Conservation (phyloP, 2,329 filamentous ascomycete species). For the Pseudogymnoascus verrucosus region DNA sequence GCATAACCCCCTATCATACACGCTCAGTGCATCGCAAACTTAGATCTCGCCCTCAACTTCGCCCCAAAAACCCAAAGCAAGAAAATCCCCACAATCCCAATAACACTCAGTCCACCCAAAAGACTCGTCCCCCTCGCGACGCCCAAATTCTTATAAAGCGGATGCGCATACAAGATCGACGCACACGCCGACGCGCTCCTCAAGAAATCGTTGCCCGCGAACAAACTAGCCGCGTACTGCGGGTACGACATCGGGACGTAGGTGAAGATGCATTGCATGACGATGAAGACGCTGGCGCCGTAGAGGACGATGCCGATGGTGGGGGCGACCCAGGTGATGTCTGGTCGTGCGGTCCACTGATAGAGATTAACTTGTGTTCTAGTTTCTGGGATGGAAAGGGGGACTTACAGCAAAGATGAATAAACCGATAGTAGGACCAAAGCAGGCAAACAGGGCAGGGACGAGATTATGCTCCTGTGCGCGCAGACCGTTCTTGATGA, state of each 20-base stretch:
- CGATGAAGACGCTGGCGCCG: constrained; percentile 42
- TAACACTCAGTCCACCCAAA: constrained; percentile 45
- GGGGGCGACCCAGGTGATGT: constrained; percentile 46
- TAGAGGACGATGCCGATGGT: constrained; percentile 52
- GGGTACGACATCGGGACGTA: constrained; percentile 51
- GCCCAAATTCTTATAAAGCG: constrained; percentile 51
- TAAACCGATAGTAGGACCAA: constrained; percentile 49
- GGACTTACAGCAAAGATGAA: constrained; percentile 43
- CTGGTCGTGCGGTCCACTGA: constrained; percentile 40
- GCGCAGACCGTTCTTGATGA: constrained; percentile 40
- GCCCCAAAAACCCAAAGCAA: constrained; percentile 20
- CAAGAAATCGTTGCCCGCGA: constrained; percentile 54
- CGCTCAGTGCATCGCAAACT: constrained; percentile 21
- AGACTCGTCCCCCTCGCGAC: constrained; percentile 49
- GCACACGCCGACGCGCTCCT: constrained; percentile 50
- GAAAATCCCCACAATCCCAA: constrained; percentile 50
- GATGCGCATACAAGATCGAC: constrained; percentile 51
- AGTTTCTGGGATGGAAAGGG: not conserved
- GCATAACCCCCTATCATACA: not conserved
- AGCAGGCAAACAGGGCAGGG: constrained; percentile 44
- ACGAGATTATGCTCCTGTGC: constrained; percentile 46
- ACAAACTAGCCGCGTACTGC: constrained; percentile 48
- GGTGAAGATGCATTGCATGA: constrained; percentile 53
- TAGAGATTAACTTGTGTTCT: not conserved
- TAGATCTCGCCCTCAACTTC: constrained; percentile 21